phyloP scores from a whole-genome alignment of 805 yeast species.

The Scheffersomyces spartinae region DNA sequence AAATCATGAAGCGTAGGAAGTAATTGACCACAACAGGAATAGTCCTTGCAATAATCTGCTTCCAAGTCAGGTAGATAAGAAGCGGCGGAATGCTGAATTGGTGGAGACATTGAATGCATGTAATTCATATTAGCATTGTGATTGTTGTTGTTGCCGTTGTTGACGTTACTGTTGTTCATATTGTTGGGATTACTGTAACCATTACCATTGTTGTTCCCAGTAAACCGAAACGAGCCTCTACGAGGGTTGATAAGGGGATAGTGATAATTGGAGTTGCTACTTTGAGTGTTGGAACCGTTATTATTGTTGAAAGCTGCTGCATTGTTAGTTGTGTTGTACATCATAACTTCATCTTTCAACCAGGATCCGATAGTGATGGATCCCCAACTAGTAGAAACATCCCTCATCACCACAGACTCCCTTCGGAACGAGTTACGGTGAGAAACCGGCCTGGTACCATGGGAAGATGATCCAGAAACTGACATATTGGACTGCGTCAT shows the following conservation, averaged over 20 bases:
- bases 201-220: constrained; percentile 6
- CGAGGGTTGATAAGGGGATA: constrained; percentile 26
- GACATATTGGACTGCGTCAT: constrained; percentile 30
- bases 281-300: constrained; percentile 8
- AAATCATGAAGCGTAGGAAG: constrained; percentile 91
- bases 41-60: constrained; percentile 93
- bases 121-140: constrained; percentile 12
- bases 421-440: constrained; percentile 48
- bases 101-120: constrained; percentile 43
- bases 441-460: no score
- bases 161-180: constrained; percentile 2
- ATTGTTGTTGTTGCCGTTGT: constrained; percentile 4
- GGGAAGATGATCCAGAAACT: no score
- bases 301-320: constrained; percentile 3
- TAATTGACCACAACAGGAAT: constrained; percentile 88
- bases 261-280: constrained; percentile 2
- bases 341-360: constrained; percentile 87
- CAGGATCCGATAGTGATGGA: constrained; percentile 90
- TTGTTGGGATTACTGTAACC: constrained; percentile 6
- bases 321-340: constrained; percentile 19
- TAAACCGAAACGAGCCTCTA: constrained; percentile 24
- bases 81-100: constrained; percentile 46
- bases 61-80: constrained; percentile 87
- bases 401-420: constrained; percentile 94
- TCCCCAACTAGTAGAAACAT: constrained; percentile 96